These are phyloP conservation scores for Stephanodiscus minutulus DNA, from an alignment of 108 stramenopile species.

Conservation along the genomic window DNA sequence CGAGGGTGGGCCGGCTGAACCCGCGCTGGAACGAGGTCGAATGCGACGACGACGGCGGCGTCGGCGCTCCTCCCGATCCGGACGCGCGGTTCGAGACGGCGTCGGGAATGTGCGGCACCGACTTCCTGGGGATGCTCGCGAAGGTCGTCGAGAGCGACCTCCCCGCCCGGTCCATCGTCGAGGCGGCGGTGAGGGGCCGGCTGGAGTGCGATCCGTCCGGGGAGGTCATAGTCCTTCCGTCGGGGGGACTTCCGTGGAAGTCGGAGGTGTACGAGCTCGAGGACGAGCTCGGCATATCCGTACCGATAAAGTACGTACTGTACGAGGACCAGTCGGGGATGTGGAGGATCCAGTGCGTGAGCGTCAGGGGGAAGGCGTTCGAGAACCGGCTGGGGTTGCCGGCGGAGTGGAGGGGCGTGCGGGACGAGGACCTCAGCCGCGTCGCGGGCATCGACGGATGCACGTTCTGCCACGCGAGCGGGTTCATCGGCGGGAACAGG, in stretches of 20 bases:
- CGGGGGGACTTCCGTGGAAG: constrained; percentile 93
- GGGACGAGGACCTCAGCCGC: constrained; percentile 85
- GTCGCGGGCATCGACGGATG: constrained; percentile 84
- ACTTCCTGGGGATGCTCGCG: constrained; percentile 78
- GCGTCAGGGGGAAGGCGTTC: constrained; percentile 90
- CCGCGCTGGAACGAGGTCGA: constrained; percentile 92
- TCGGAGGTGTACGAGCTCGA: constrained; percentile 94
- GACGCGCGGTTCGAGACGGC: constrained; percentile 93
- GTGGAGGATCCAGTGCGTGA: constrained; percentile 99
- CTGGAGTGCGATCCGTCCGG: constrained; percentile 75
- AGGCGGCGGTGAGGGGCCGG: constrained; percentile 71
- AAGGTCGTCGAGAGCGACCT: constrained; percentile 89
- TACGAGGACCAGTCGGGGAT: constrained; percentile 90
- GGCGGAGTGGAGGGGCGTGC: constrained; percentile 92
- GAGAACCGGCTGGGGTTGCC: constrained; percentile 88
- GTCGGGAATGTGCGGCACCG: constrained; percentile 81
- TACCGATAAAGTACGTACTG: constrained; percentile 92
- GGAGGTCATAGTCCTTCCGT: constrained; percentile 74
- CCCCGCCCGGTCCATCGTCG: constrained; percentile 89
- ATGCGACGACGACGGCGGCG: constrained; percentile 18
- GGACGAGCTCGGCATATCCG: constrained; percentile 53
- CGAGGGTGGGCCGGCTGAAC: constrained; percentile 88
- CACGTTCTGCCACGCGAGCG: constrained; percentile 95
- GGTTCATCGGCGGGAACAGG: constrained; percentile 98
- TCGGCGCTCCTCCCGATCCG: constrained; percentile 51